These are phyloP conservation scores for Paraconiothyrium brasiliense DNA, from an alignment of 2,329 filamentous ascomycete species.

Conservation along the genomic window DNA sequence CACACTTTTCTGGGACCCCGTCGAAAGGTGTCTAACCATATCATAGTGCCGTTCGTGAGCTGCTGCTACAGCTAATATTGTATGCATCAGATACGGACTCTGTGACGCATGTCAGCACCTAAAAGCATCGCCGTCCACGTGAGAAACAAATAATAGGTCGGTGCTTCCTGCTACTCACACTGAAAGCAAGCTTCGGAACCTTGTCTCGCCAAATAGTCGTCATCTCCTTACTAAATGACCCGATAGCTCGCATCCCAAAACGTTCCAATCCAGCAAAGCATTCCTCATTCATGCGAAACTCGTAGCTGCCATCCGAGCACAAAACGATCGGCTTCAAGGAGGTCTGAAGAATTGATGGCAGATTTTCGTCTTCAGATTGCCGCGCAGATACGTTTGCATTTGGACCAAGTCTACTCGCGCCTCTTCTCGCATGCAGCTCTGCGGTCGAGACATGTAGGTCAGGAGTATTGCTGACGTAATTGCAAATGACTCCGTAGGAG, in stretches of 20 bases:
- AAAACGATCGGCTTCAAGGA: background rate
- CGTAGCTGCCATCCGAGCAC: background rate
- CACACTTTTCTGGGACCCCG: too few relatives aligned
- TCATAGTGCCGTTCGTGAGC: conserved; percentile 60
- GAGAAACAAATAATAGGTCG: background rate
- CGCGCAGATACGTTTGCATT: background rate
- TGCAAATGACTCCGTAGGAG: conserved; percentile 56
- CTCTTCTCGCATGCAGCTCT: background rate
- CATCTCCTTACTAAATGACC: background rate
- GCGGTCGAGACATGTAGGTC: conserved; percentile 37
- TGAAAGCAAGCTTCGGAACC: background rate
- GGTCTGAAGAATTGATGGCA: background rate
- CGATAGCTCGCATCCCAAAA: background rate
- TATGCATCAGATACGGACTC: conserved; percentile 62
- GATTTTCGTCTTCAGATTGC: background rate
- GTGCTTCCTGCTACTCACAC: background rate
- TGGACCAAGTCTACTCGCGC: background rate
- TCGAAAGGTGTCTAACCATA: conserved; percentile 21
- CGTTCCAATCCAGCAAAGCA: background rate
- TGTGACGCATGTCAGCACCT: conserved; percentile 19
- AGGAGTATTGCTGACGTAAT: conserved; percentile 47
- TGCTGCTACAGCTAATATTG: conserved; percentile 59
- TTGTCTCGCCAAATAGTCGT: background rate
- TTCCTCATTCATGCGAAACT: background rate
- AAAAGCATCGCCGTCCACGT: background rate